Conservation (phyloP, 371 early-diverging fungal genomes). For the Mortierella sp. region DNA sequence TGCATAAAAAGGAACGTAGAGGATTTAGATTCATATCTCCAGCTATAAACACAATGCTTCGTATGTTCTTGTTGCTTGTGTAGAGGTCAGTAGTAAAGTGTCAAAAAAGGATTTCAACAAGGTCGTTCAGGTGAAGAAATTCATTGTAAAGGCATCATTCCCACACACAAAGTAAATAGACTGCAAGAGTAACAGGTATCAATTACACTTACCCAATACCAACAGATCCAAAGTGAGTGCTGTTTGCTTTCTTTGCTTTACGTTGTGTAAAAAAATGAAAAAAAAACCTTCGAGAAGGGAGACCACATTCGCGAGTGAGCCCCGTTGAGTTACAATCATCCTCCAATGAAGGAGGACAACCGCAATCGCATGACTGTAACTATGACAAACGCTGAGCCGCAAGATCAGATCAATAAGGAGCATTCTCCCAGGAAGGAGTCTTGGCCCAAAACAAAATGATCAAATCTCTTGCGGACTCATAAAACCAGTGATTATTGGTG, state of each 20-base stretch:
- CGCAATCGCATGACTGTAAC: constrained; percentile 57
- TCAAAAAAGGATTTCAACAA: neutral
- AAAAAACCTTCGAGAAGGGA: constrained; percentile 8
- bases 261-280: constrained; percentile 15
- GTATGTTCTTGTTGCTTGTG: neutral
- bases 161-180: neutral
- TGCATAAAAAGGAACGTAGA: too few species aligned
- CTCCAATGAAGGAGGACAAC: constrained; percentile 14
- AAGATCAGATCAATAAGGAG: constrained; percentile 51
- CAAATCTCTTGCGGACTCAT: constrained; percentile 37
- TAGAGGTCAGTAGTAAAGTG: neutral
- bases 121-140: constrained; percentile 4
- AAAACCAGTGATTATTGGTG: constrained; percentile 37
- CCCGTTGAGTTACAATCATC: constrained; percentile 55
- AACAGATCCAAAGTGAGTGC: too few species aligned
- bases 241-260: constrained; percentile 7
- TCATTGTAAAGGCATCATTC: constrained; percentile 1
- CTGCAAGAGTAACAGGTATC: neutral
- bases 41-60: neutral
- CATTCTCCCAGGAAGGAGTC: constrained; percentile 22
- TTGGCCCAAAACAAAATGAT: constrained; percentile 39
- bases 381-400: constrained; percentile 54
- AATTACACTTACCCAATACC: neutral
- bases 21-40: neutral
- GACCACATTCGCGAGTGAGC: constrained; percentile 55